These are phyloP conservation scores for Lentinula edodes DNA, from an alignment of 768 basidiomycete genomes.

Conservation along the genomic window DNA sequence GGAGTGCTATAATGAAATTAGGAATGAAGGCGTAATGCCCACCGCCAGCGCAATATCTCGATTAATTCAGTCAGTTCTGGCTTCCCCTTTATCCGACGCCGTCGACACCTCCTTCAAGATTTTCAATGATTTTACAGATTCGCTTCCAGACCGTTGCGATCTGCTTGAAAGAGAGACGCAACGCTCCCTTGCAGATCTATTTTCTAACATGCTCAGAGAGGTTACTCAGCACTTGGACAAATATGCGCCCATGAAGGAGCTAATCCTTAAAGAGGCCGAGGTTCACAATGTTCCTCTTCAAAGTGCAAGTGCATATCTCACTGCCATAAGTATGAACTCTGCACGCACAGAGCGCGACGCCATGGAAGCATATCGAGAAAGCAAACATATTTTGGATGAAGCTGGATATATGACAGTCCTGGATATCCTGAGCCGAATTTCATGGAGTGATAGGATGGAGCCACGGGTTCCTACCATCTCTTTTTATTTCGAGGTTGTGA, in stretches of 20 bases:
- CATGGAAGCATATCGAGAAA: slow-evolving; percentile 50
- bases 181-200: slow-evolving; percentile 47
- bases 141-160: background rate
- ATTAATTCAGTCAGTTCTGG: slow-evolving; percentile 17
- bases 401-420: slow-evolving; percentile 62
- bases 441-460: slow-evolving; percentile 32
- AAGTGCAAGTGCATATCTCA: slow-evolving; percentile 43
- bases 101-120: slow-evolving; percentile 52
- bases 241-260: slow-evolving; percentile 40
- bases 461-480: slow-evolving; percentile 36
- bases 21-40: slow-evolving; percentile 36
- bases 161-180: background rate
- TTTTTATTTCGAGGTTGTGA: slow-evolving; percentile 71
- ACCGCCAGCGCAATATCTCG: slow-evolving; percentile 50
- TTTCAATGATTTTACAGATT: slow-evolving; percentile 39
- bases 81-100: slow-evolving; percentile 28
- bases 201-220: slow-evolving; percentile 46
- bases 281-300: slow-evolving; percentile 38
- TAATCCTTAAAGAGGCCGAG: slow-evolving; percentile 66
- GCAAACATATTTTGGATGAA: slow-evolving; percentile 41
- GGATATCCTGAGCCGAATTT: slow-evolving; percentile 53
- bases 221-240: slow-evolving; percentile 39
- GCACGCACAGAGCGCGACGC: slow-evolving; percentile 48
- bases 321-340: slow-evolving; percentile 65
- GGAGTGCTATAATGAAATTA: slow-evolving; percentile 43